These are phyloP conservation scores for Sarcomyxa edulis DNA, from an alignment of 768 basidiomycete genomes.

Conservation along the genomic window DNA sequence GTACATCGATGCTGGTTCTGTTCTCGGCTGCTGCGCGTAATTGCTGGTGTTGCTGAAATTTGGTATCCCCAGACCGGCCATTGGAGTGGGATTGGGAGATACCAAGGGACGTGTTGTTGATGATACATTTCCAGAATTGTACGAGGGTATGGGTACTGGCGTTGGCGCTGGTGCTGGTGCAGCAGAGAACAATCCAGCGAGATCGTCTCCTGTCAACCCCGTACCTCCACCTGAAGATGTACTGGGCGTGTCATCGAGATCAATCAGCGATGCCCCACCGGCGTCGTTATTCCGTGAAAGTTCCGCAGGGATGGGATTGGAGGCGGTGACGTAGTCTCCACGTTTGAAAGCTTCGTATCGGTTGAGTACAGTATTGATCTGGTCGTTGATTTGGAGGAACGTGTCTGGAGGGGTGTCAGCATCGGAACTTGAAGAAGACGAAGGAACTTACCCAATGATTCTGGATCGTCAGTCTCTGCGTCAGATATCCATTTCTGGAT, in stretches of 20 bases:
- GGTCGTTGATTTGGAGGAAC: slow-evolving; percentile 94
- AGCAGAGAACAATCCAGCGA: slow-evolving; percentile 55
- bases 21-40: slow-evolving; percentile 11
- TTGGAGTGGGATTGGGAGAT: slow-evolving; percentile 1
- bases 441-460: slow-evolving; percentile 84
- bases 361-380: slow-evolving; percentile 87
- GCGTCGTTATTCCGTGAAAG: slow-evolving; percentile 26
- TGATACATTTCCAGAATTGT: background rate
- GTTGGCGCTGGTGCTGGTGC: background rate
- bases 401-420: slow-evolving; percentile 52
- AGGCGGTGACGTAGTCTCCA: slow-evolving; percentile 74
- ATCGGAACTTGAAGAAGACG: slow-evolving; percentile 2
- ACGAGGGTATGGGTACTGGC: slow-evolving; percentile 3
- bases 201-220: slow-evolving; percentile 39
- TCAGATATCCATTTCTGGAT: slow-evolving; percentile 98
- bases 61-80: no score
- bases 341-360: slow-evolving; percentile 93
- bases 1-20: no score
- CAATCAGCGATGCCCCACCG: slow-evolving; percentile 73
- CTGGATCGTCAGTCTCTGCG: slow-evolving; percentile 83
- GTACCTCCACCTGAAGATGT: slow-evolving; percentile 14
- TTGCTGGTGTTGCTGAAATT: slow-evolving; percentile 7
- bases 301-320: slow-evolving; percentile 65
- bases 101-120: background rate
- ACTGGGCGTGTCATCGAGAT: slow-evolving; percentile 56